A percentile compares a stretch with the other conserved stretches of the same genome.
phyloP scores from a whole-genome alignment of 805 yeast genomes.

The Candida coquimbonensis region DNA sequence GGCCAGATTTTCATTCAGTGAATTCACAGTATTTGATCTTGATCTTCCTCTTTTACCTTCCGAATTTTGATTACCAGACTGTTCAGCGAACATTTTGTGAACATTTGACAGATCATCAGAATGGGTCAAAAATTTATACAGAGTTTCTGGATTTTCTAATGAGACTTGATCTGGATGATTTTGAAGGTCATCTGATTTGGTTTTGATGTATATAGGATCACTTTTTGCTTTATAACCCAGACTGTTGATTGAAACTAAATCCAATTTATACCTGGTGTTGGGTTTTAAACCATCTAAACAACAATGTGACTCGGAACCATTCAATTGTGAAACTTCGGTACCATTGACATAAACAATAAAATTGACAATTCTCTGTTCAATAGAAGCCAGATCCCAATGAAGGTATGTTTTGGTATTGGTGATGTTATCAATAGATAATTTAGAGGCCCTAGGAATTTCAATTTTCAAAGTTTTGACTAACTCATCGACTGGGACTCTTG shows the following conservation, averaged over 20 bases:
- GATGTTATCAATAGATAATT: conserved; percentile 48
- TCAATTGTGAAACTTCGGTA: conserved; percentile 26
- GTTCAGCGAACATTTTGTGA: conserved; percentile 25
- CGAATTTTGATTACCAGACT: conserved; percentile 6
- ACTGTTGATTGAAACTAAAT: conserved; percentile 35
- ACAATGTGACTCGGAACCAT: conserved; percentile 31
- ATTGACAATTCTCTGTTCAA: conserved; percentile 24
- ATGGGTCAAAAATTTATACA: conserved; percentile 28
- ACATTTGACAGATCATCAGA: conserved; percentile 6
- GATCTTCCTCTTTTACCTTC: conserved; percentile 21
- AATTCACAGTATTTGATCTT: conserved; percentile 29
- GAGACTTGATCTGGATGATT: conserved; percentile 16
- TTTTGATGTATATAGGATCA: conserved; percentile 33
- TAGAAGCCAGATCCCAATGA: conserved; percentile 44
- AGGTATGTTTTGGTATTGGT: conserved; percentile 37
- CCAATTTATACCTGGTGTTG: conserved; percentile 33
- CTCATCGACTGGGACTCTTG: conserved; percentile 37
- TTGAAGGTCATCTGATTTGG: conserved; percentile 24
- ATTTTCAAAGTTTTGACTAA: conserved; percentile 40
- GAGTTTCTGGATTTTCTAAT: conserved; percentile 32
- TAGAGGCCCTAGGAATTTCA: conserved; percentile 50
- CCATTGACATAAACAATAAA: conserved; percentile 36
- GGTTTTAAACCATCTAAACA: conserved; percentile 27
- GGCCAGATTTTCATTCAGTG: conserved; percentile 9
- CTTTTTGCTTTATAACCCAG: conserved; percentile 35